Conservation (phyloP, 2,329 filamentous ascomycete species). For the Colletotrichum sp. region DNA sequence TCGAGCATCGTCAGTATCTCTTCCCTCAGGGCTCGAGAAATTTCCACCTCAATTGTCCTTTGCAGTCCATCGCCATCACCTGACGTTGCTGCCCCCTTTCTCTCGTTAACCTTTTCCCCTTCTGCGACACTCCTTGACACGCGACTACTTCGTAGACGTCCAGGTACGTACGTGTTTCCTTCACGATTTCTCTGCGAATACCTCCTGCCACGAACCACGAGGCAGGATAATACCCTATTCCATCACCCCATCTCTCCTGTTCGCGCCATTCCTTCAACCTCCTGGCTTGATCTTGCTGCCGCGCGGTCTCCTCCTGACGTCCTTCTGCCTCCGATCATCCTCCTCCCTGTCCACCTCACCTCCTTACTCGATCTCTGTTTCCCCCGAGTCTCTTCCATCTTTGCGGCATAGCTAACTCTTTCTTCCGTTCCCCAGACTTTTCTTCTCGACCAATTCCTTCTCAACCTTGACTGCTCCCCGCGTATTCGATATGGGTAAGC, state of each 20-base stretch:
- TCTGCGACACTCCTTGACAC: constrained; percentile 38
- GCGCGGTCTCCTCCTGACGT: background rate
- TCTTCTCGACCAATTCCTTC: constrained; percentile 23
- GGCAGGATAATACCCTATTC: background rate
- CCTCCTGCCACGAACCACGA: background rate
- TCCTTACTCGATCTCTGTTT: background rate
- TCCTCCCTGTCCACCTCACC: constrained; percentile 3
- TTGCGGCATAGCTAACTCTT: constrained; percentile 28
- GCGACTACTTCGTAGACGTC: constrained; percentile 32
- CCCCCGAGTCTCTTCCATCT: background rate
- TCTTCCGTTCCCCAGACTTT: constrained; percentile 26
- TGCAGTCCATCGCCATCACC: background rate
- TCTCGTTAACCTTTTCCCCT: constrained; percentile 25
- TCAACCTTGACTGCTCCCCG: constrained; percentile 31
- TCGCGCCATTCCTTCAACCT: background rate
- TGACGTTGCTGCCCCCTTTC: constrained; percentile 23
- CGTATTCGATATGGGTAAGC: constrained; percentile 53
- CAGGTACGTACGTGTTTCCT: constrained; percentile 26
- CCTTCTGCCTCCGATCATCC: background rate
- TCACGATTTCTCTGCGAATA: background rate
- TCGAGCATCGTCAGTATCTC: constrained; percentile 14
- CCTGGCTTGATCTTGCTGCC: background rate
- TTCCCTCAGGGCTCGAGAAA: constrained; percentile 1
- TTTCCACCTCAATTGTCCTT: background rate
- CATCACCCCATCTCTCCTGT: background rate